Percentiles rank a stretch among this genome's conserved stretches.
phyloP scores from a whole-genome alignment of 78 protist genomes.

The Carpediemonas membranifera region DNA sequence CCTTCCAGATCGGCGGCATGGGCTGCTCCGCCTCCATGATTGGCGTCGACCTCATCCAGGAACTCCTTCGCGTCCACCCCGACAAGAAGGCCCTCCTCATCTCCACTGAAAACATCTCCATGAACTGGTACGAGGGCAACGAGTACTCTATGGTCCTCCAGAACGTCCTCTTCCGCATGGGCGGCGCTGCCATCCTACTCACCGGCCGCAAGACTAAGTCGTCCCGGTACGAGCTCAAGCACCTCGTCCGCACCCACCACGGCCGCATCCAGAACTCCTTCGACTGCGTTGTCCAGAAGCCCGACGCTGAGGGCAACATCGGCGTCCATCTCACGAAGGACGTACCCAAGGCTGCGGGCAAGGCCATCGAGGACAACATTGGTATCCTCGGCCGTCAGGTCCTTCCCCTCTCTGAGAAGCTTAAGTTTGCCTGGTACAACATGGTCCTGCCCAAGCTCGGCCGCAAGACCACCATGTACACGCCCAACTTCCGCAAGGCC shows the following conservation, averaged over 20 bases:
- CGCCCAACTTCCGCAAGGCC: slow-evolving; percentile 59
- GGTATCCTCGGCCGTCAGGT: slow-evolving; percentile 61
- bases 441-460: not conserved
- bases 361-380: slow-evolving; percentile 52
- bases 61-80: not conserved
- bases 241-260: slow-evolving; percentile 34
- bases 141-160: slow-evolving; percentile 4
- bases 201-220: too few species aligned
- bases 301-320: too few species aligned
- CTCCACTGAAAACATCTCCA: slow-evolving; percentile 71
- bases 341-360: slow-evolving; percentile 46
- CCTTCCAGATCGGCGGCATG: slow-evolving; percentile 70
- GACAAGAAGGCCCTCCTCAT: slow-evolving; percentile 38
- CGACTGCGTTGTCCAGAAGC: too few species aligned
- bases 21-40: slow-evolving; percentile 65
- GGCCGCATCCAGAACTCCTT: too few species aligned
- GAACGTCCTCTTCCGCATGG: slow-evolving; percentile 68
- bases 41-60: slow-evolving; percentile 55
- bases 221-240: slow-evolving; percentile 33
- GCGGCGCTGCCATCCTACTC: slow-evolving; percentile 79
- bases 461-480: slow-evolving; percentile 10
- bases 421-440: slow-evolving; percentile 42
- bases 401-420: slow-evolving; percentile 61
- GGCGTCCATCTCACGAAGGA: slow-evolving; percentile 61
- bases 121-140: slow-evolving; percentile 68